Percentiles rank a stretch among this genome's conserved stretches.
Evolutionary conservation across 768 basidiomycete species (phyloP).

Genomic region (Lanmaoa pseudosensibilis): DNA sequence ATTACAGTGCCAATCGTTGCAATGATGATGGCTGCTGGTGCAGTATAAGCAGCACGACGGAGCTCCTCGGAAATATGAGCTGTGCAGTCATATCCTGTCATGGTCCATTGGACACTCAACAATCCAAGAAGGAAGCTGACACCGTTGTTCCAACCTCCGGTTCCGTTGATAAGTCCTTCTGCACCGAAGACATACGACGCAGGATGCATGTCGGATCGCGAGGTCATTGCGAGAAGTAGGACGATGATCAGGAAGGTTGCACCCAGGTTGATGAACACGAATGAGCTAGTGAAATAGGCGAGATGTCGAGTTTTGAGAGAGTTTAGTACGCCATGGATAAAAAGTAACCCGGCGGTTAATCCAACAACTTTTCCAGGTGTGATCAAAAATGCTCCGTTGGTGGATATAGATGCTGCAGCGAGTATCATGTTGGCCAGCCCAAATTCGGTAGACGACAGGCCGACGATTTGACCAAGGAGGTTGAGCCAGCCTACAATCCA

Average conservation of each 20-base stretch:
- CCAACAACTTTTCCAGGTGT: constrained; percentile 42
- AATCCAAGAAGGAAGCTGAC: constrained; percentile 47
- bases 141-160: constrained; percentile 43
- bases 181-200: constrained; percentile 57
- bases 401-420: constrained; percentile 26
- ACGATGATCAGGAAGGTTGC: constrained; percentile 44
- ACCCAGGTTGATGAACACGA: constrained; percentile 48
- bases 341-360: constrained; percentile 40
- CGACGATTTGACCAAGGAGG: constrained; percentile 25
- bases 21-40: constrained; percentile 44
- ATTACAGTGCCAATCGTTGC: constrained; percentile 47
- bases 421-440: constrained; percentile 39
- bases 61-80: constrained; percentile 45
- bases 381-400: constrained; percentile 35
- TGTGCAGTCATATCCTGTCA: constrained; percentile 36
- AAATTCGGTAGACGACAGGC: constrained; percentile 37
- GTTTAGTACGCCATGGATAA: constrained; percentile 44
- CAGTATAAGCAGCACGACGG: constrained; percentile 50
- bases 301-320: constrained; percentile 43
- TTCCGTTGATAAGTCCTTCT: constrained; percentile 38
- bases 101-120: constrained; percentile 51
- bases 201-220: constrained; percentile 54
- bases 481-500: constrained; percentile 37
- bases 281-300: constrained; percentile 34
- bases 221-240: constrained; percentile 44